Conservation (phyloP, 2,329 filamentous ascomycete genomes). For the Aspergillus quadrilineatus region DNA sequence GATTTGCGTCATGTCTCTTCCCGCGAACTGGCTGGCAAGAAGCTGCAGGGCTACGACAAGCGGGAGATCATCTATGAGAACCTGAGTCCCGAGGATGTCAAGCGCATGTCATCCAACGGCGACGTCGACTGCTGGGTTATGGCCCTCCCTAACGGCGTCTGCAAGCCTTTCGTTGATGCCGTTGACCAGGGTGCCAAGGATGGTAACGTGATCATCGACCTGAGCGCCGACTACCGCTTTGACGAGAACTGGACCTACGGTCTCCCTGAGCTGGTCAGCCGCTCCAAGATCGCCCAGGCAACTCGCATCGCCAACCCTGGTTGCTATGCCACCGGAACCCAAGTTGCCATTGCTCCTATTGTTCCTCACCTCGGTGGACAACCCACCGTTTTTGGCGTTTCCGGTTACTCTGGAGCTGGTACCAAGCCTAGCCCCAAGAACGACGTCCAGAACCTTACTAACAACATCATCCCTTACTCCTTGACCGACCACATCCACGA, state of each 20-base stretch:
- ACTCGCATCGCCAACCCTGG: constrained; percentile 89
- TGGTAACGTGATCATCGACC: constrained; percentile 79
- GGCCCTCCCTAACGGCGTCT: constrained; percentile 93
- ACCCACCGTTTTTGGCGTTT: constrained; percentile 85
- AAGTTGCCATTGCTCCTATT: constrained; percentile 82
- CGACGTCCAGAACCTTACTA: constrained; percentile 74
- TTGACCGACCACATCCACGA: constrained; percentile 95
- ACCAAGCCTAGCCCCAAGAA: constrained; percentile 95
- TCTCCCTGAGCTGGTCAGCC: constrained; percentile 78
- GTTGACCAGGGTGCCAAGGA: constrained; percentile 68
- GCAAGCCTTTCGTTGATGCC: constrained; percentile 89
- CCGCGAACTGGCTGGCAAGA: constrained; percentile 82
- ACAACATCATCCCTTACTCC: constrained; percentile 90
- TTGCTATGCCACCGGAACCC: constrained; percentile 91
- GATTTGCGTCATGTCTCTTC: constrained; percentile 91
- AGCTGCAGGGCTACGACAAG: constrained; percentile 87
- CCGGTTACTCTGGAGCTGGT: constrained; percentile 90
- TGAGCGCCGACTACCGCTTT: constrained; percentile 96
- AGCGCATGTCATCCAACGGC: constrained; percentile 76
- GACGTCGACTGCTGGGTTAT: constrained; percentile 96
- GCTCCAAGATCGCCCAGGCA: constrained; percentile 72
- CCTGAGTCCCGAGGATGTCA: constrained; percentile 80
- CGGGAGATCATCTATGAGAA: constrained; percentile 90
- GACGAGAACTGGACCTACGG: constrained; percentile 84
- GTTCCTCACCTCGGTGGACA: constrained; percentile 73